phyloP scores from a whole-genome alignment of 345 rosid genomes.

The Citrus glauca region DNA sequence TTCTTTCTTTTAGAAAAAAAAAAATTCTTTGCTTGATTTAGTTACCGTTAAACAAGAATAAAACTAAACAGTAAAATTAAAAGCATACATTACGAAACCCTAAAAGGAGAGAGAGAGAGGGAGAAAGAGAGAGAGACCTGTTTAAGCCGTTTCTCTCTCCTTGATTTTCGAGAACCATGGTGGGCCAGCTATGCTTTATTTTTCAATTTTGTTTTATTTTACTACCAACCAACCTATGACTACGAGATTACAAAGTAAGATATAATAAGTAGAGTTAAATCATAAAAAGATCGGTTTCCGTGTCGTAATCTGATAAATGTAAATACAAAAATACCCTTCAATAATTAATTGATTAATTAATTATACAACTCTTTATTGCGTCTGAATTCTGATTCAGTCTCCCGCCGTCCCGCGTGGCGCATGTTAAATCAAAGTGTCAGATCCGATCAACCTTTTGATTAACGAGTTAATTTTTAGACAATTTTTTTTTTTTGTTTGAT shows the following conservation, averaged over 20 bases:
- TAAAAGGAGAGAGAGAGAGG: background rate
- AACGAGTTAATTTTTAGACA: too few species aligned
- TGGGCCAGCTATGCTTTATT: background rate
- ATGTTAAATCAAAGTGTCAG: too few species aligned
- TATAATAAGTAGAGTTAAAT: too few species aligned
- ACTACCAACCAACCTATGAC: too few species aligned
- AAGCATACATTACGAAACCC: background rate
- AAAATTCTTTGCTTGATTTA: background rate
- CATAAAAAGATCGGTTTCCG: background rate
- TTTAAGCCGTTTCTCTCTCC: background rate
- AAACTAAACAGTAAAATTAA: background rate
- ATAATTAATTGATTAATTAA: too few species aligned
- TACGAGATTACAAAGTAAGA: too few species aligned
- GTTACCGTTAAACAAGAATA: background rate
- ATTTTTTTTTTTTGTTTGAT: too few species aligned
- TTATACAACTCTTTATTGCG: too few species aligned
- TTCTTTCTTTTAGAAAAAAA: background rate
- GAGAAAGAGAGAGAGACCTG: constrained; percentile 9
- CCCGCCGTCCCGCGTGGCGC: too few species aligned
- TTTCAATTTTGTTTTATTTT: background rate
- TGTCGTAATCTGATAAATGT: background rate
- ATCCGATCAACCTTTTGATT: too few species aligned
- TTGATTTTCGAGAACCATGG: background rate
- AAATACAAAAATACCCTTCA: background rate
- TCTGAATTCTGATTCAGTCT: too few species aligned